These are phyloP conservation scores for Boechera stricta DNA, from an alignment of 345 rosid species.

Conservation along the genomic window DNA sequence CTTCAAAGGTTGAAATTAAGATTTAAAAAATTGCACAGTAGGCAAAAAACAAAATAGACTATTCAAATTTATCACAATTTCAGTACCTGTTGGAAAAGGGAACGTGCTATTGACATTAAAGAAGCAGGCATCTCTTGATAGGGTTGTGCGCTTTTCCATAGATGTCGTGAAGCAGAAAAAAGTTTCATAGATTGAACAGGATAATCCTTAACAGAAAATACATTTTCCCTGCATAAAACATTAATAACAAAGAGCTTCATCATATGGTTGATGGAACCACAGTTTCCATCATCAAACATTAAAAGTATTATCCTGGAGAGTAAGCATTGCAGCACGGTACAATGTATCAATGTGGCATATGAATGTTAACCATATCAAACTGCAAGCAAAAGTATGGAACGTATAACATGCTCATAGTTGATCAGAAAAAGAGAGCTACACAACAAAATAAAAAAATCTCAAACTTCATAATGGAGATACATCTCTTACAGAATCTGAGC, in stretches of 20 bases:
- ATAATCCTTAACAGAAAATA: slow-evolving; percentile 63
- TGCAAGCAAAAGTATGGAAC: slow-evolving; percentile 10
- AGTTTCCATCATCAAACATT: slow-evolving; percentile 26
- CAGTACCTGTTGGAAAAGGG: slow-evolving; percentile 72
- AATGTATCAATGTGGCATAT: slow-evolving; percentile 1
- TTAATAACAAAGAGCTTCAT: neutral
- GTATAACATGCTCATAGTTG: slow-evolving; percentile 16
- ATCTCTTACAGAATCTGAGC: slow-evolving; percentile 68
- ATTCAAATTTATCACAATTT: slow-evolving; percentile 25
- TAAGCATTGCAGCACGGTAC: slow-evolving; percentile 1
- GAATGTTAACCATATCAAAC: slow-evolving; percentile 16
- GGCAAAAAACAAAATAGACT: slow-evolving; percentile 21
- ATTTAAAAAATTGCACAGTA: slow-evolving; percentile 14
- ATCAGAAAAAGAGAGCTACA: slow-evolving; percentile 2
- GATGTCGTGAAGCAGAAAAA: slow-evolving; percentile 57
- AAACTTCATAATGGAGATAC: slow-evolving; percentile 12
- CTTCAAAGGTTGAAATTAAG: slow-evolving; percentile 51
- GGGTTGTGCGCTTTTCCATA: slow-evolving; percentile 61
- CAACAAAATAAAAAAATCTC: slow-evolving; percentile 14
- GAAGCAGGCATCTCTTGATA: slow-evolving; percentile 47
- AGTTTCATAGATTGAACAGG: slow-evolving; percentile 53
- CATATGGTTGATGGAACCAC: neutral
- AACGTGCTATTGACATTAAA: slow-evolving; percentile 63
- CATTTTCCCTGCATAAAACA: slow-evolving; percentile 54
- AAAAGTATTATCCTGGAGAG: slow-evolving; percentile 28